Base-by-base conservation (phyloP, 805 yeast species). In the Kluyveromyces aestuarii region DNA sequence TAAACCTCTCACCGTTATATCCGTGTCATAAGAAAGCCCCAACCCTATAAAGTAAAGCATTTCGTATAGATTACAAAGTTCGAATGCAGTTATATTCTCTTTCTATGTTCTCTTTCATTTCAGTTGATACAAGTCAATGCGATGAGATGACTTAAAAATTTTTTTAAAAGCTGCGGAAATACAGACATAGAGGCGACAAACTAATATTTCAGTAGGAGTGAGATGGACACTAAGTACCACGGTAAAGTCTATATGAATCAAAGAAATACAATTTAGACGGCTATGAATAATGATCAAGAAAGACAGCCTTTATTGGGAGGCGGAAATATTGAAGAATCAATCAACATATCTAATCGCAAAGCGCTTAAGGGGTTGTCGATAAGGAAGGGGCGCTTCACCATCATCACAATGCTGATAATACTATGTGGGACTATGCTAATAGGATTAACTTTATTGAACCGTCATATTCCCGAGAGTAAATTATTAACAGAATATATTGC, bases 11-110 rank as follows among this genome's bases (percentile, higher is more conserved):
- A 91, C 96, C 0, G 98, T 90, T 61, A 91, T 89, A 63, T 91
- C 99, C 14, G 82, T 72, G 56, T 81, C 93, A 61, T 89, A 82
- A 3, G 96, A 87, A 43, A 91, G 77, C 3, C 99, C 99, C 48
- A 91, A 72, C 13, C 99, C 99, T 50, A 91, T 80, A 52, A 91
- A 76, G 64, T 91, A 93, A 42, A 91, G 73, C 98, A 93, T 91
- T 46, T 48, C 62, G 11, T 21, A 9, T 7, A n/a, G 9, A 35
- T n/a, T 35, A 4, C 14, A 35, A 35, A 35, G 14, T 30, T 30
- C 35, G 4, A 30, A 11, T 8, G 35, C 35, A 30, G 14, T 30
- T 30, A 8, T 30, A 8, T 13, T 30, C 7, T 11, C 14, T 3
- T 13, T 30, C 35, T 30, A 5, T 8, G 11, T 13, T 30, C 14